A percentile compares a stretch with the other conserved stretches of the same genome.
Conservation (phyloP, 352 stramenopile genomes). For the Globisporangium apiculatum region DNA sequence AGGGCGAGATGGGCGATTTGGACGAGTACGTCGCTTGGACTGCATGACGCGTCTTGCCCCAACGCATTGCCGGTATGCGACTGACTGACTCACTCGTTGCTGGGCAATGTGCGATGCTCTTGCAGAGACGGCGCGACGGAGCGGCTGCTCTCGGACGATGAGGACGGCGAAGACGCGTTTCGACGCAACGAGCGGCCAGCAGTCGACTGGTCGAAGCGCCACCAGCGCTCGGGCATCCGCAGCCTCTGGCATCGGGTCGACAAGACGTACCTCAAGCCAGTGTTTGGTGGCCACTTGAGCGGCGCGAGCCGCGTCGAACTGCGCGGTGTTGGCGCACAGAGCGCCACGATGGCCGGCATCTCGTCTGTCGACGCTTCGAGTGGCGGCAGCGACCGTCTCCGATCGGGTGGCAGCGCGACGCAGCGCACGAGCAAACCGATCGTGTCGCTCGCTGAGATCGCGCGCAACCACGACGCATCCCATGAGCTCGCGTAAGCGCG, state of each 20-base stretch:
- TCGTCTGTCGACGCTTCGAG: neutral
- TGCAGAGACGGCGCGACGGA: constrained; percentile 36
- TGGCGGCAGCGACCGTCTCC: neutral
- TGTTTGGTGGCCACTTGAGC: constrained; percentile 40
- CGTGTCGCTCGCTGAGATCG: constrained; percentile 50
- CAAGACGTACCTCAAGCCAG: constrained; percentile 66
- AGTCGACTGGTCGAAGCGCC: constrained; percentile 25
- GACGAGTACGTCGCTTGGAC: constrained; percentile 36
- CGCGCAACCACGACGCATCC: constrained; percentile 34
- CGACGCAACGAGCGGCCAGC: constrained; percentile 14
- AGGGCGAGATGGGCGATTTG: constrained; percentile 25
- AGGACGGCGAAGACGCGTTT: constrained; percentile 48
- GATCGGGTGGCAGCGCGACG: neutral
- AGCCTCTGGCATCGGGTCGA: constrained; percentile 55
- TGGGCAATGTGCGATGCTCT: neutral
- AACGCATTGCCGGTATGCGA: neutral
- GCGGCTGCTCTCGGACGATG: constrained; percentile 38
- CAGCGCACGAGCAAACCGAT: constrained; percentile 4
- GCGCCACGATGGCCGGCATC: constrained; percentile 5
- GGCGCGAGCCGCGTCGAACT: constrained; percentile 6
- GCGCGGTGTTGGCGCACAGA: neutral
- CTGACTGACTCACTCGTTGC: neutral
- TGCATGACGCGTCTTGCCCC: no score
- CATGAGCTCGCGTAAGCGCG: constrained; percentile 21
- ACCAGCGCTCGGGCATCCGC: constrained; percentile 42